Evolutionary conservation across 2,329 filamentous ascomycete species (phyloP).

Genomic region (Paecilomyces sp.): DNA sequence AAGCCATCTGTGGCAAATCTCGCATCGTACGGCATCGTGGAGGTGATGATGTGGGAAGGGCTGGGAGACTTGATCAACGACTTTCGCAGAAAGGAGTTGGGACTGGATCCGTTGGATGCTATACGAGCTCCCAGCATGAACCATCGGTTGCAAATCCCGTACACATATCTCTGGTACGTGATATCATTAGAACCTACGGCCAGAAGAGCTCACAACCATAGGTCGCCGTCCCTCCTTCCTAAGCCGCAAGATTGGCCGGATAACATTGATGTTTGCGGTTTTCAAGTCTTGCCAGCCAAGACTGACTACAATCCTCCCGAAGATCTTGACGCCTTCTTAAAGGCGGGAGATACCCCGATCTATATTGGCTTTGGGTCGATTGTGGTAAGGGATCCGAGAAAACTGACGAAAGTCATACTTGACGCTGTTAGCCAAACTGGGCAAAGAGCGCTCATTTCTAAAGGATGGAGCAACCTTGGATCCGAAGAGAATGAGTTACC

Average conservation of each 20-base stretch:
- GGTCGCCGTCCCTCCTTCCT: constrained; percentile 24
- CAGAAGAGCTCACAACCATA: neutral
- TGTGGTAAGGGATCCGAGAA: constrained; percentile 44
- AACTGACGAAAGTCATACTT: constrained; percentile 40
- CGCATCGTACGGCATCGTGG: constrained; percentile 41
- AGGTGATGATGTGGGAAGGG: constrained; percentile 42
- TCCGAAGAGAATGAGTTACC: constrained; percentile 17
- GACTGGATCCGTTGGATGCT: constrained; percentile 32
- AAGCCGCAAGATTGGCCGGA: constrained; percentile 34
- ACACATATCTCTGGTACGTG: constrained; percentile 42
- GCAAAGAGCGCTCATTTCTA: constrained; percentile 47
- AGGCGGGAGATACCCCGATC: constrained; percentile 41
- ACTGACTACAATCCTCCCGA: constrained; percentile 28
- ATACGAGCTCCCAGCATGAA: constrained; percentile 14
- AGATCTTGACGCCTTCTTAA: constrained; percentile 38
- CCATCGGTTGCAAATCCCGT: constrained; percentile 31
- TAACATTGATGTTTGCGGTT: constrained; percentile 35
- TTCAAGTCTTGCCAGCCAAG: constrained; percentile 33
- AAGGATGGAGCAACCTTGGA: constrained; percentile 47
- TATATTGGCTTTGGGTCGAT: constrained; percentile 55
- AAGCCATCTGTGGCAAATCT: constrained; percentile 34
- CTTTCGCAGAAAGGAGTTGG: constrained; percentile 30
- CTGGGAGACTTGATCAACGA: constrained; percentile 42
- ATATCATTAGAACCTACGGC: constrained; percentile 2
- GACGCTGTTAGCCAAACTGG: constrained; percentile 42